Evolutionary conservation across 345 rosid species (phyloP), one percentile per base, ranked within the genome.

Genomic region (Sonneratia caseolaris): DNA sequence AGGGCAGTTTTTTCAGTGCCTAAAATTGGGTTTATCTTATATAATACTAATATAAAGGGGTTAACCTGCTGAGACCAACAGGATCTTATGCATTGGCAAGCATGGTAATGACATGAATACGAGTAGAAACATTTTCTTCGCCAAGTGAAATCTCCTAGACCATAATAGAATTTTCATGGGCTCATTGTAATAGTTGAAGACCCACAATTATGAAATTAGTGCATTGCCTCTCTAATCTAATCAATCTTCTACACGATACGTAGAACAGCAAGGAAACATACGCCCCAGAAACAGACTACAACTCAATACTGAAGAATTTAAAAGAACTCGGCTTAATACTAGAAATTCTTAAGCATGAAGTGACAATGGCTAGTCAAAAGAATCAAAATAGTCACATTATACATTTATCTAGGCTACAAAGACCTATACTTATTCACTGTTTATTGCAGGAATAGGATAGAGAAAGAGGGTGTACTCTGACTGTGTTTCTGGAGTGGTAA

Each of bases 401-500:
- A 74, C 38, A 64, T 75, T 88, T 84, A 59, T 22, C 19, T 12
- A 62, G 18, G 19, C 32, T 27, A n/a, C 35, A 4, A 57, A 57
- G 3, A n/a, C 32, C 64, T 5, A 57, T 57, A 18, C 32, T 8
- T 8, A 18, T 53, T 18, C 1, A 22, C 49, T 67, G 15, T 22
- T 18, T 38, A 37, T 12, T 67, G 49, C 32, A 66, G 16, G 32
- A 27, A 27, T 27, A 27, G 32, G 13, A 7, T 27, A 11, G 37
- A 24, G 55, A 42, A 5, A 11, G 56, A 68, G 32, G n/a, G 70
- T 51, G 6, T 43, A 93, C 98, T 79, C 79, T n/a, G 89, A 78
- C 70, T 73, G 89, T 3, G 75, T 37, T 53, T 79, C 84, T 35
- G 85, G 66, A 73, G 81, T 71, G 7, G 89, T 47, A 72, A 84